Evolutionary conservation across 306 rosid genomes (phyloP), one percentile per base, ranked within the genome.

Genomic region (Trichosanthes cucumerina): DNA sequence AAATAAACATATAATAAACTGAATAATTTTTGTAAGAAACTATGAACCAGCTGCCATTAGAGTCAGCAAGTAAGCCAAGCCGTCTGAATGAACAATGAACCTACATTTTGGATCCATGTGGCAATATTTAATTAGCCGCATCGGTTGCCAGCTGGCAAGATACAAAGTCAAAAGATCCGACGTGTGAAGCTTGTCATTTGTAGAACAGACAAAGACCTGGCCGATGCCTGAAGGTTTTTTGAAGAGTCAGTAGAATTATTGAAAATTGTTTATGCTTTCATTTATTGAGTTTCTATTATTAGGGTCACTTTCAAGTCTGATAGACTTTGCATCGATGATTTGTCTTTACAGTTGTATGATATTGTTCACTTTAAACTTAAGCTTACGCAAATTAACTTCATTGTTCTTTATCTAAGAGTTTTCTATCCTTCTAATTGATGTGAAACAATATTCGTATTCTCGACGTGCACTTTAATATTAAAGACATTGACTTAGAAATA

Each of bases 61-160:
- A 23, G 76, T 44, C 56, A 44, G 28, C 54, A 44, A 72, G 77
- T 64, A 64, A 64, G 71, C 71, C 65, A 59, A 59, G 52, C 75
- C 75, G 75, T 41, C 75, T 34, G 75, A 41, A 68, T 66, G 73
- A 66, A 36, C 46, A 16, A 39, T 41, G 53, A 68, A 68, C 73
- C 4, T 7, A 64, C 11, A 16, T 64, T 33, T 1, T 64, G 24
- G 71, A 64, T 36, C 44, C 13, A 68, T 41, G 53, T 39, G 33
- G 52, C 75, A 44, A 39, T 41, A 16, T 68, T 68, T 68, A 68
- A 68, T 68, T 68, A 2, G 33, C 5, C 14, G 4, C 9, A 39
- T n/a, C 18, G 19, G 33, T 39, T 10, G 41, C 33, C 52, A 68
- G 75, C 33, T 68, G 75, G 46, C 41, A 19, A 41, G 75, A 68